Evolutionary conservation across 83 land plant genomes (phyloP), one percentile per base, ranked within the genome.

Genomic region (Diphasiastrum complanatum): DNA sequence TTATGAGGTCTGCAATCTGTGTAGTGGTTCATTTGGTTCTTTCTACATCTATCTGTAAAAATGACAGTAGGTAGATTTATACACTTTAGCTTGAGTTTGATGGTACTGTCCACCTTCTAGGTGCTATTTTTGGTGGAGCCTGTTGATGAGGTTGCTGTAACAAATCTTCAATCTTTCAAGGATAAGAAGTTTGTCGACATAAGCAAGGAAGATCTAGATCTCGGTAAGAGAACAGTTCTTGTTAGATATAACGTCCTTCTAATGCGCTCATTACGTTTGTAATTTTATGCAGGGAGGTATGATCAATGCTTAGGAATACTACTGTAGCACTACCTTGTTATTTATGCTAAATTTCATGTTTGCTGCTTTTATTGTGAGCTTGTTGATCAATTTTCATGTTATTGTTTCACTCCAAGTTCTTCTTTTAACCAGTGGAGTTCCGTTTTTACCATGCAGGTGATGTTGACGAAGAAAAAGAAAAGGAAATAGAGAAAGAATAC

Each of bases 161-260:
- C 88, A 61, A 89, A 83, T 51, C 56, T 93, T 29, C 81, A 88
- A 66, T 75, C 86, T 0, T 93, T 85, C 79, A 91, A 89, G 43
- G 99, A 91, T 30, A 89, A 85, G 79, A 79, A 90, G 56, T 93
- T 93, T 70, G 86, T 93, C 47, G 99, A 93, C 70, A 93, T 93
- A 57, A 93, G 89, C 77, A 93, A 89, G 67, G 99, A 93, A 60
- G 99, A 93, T 60, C 70, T 93, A 31, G 99, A 93, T 27, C 68
- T 93, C 11, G 99, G 95, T 92, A 52, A 37, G 70, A 18, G 19
- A 4, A 26, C 23, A 29, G 31, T 4, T 20, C 16, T 5, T 18
- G 20, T 30, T 12, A 24, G 14, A 30, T 62, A 5, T 62, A 5
- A 0, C 30, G 41, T 14, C n/a, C n/a, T n/a, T n/a, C n/a, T n/a